phyloP scores from a whole-genome alignment of 345 rosid genomes.

The Microcos paniculata region DNA sequence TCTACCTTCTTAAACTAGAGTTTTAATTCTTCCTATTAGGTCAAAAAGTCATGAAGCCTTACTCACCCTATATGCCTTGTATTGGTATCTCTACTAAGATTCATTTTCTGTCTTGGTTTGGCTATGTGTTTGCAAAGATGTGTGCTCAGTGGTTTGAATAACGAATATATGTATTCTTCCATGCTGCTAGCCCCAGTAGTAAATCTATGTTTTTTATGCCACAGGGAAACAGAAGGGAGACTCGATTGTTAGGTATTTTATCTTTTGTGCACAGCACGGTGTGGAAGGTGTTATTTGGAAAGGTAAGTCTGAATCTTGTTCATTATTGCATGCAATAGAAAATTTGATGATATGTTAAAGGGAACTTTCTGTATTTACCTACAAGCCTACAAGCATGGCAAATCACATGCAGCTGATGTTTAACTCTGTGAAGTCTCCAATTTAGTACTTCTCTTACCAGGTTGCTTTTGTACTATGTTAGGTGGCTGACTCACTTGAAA shows the following conservation, averaged over 20 bases:
- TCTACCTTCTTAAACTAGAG: background rate
- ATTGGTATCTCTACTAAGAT: background rate
- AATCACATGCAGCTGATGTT: background rate
- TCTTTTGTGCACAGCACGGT: conserved; percentile 96
- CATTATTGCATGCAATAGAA: background rate
- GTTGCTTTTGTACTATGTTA: conserved; percentile 23
- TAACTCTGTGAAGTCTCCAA: background rate
- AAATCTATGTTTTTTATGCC: conserved; percentile 8
- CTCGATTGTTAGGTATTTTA: conserved; percentile 81
- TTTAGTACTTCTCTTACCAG: background rate
- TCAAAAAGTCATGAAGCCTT: background rate
- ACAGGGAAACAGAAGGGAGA: conserved; percentile 98
- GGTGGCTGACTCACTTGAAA: conserved; percentile 99
- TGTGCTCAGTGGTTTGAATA: background rate
- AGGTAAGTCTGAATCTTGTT: conserved; percentile 35
- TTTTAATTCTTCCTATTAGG: background rate
- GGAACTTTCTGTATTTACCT: background rate
- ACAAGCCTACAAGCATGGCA: background rate
- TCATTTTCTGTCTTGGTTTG: background rate
- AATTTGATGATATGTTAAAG: background rate
- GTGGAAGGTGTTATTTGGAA: conserved; percentile 97
- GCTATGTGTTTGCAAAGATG: background rate
- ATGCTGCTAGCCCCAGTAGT: background rate
- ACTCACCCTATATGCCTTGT: background rate
- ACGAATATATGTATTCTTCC: background rate